phyloP scores from a whole-genome alignment of 139 green algal species.

The Coelastrella sp. region DNA sequence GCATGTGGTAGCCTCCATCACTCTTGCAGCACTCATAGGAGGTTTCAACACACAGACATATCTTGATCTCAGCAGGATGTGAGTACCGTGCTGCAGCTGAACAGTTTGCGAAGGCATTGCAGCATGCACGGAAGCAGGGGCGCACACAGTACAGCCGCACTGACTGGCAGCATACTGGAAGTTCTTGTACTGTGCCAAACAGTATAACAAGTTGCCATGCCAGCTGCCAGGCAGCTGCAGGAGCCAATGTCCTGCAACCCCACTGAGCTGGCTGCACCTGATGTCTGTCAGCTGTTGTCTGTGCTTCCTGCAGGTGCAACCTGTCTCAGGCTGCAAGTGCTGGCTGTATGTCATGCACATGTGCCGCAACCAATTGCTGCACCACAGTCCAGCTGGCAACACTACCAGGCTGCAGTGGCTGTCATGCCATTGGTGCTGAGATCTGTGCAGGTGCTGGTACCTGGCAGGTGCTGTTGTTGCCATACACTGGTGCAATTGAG shows the following conservation, averaged over 20 bases:
- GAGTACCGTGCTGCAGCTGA: not conserved
- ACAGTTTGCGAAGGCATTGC: not conserved
- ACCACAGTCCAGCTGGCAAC: slow-evolving; percentile 7
- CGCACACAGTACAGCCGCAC: not conserved
- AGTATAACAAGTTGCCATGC: no score
- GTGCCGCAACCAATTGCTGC: slow-evolving; percentile 14
- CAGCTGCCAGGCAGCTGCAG: not conserved
- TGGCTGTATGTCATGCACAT: not conserved
- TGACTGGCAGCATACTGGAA: not conserved
- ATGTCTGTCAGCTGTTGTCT: not conserved
- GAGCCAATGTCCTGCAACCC: not conserved
- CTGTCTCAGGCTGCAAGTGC: slow-evolving; percentile 6
- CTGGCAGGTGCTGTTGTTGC: slow-evolving; percentile 35
- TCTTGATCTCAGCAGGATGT: slow-evolving; percentile 17
- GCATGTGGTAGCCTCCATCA: slow-evolving; percentile 13
- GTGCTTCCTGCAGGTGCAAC: slow-evolving; percentile 12
- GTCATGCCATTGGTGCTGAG: slow-evolving; percentile 6
- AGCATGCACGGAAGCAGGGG: not conserved
- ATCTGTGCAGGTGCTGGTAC: not conserved
- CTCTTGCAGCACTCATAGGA: slow-evolving; percentile 30
- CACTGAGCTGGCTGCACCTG: not conserved
- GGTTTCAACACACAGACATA: slow-evolving; percentile 36
- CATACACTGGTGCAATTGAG: slow-evolving; percentile 24
- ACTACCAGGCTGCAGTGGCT: slow-evolving; percentile 10
- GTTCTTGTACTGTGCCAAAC: not conserved